phyloP scores from a whole-genome alignment of 2,329 filamentous ascomycete genomes.

The Fusarium sp. region DNA sequence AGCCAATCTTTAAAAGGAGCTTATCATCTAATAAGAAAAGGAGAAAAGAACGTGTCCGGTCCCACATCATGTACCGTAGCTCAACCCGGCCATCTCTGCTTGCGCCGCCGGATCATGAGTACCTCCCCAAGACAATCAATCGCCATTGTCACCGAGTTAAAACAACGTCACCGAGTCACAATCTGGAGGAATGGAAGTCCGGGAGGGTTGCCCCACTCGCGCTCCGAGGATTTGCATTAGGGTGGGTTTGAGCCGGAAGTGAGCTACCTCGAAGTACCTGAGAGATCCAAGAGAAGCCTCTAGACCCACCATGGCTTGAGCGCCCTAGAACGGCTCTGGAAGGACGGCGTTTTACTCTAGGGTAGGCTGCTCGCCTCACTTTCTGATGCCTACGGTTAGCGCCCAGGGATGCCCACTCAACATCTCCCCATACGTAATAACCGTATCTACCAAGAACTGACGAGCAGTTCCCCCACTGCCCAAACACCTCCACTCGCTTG shows the following conservation, averaged over 20 bases:
- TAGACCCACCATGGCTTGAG: not conserved
- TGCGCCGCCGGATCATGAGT: slow-evolving; percentile 35
- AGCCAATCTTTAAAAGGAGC: slow-evolving; percentile 18
- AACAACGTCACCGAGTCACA: slow-evolving; percentile 35
- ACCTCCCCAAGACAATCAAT: slow-evolving; percentile 24
- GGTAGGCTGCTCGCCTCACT: slow-evolving; percentile 1
- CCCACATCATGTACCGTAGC: not conserved
- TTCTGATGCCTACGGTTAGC: not conserved
- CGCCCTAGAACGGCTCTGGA: slow-evolving; percentile 17
- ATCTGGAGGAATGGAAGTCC: slow-evolving; percentile 12
- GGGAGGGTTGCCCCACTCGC: slow-evolving; percentile 12
- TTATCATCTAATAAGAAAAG: slow-evolving; percentile 34
- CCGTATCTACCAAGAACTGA: slow-evolving; percentile 14
- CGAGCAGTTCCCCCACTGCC: slow-evolving; percentile 35
- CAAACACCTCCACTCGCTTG: slow-evolving; percentile 38
- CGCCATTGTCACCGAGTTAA: slow-evolving; percentile 25
- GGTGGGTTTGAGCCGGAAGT: slow-evolving; percentile 15
- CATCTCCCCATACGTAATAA: not conserved
- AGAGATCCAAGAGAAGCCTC: not conserved
- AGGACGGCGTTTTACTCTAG: slow-evolving; percentile 20
- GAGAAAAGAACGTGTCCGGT: not conserved
- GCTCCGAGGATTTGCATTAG: slow-evolving; percentile 11
- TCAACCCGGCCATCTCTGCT: slow-evolving; percentile 1
- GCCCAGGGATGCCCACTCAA: not conserved
- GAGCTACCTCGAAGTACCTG: slow-evolving; percentile 32